phyloP scores from a whole-genome alignment of 768 basidiomycete genomes.

The Obba rivulosa region DNA sequence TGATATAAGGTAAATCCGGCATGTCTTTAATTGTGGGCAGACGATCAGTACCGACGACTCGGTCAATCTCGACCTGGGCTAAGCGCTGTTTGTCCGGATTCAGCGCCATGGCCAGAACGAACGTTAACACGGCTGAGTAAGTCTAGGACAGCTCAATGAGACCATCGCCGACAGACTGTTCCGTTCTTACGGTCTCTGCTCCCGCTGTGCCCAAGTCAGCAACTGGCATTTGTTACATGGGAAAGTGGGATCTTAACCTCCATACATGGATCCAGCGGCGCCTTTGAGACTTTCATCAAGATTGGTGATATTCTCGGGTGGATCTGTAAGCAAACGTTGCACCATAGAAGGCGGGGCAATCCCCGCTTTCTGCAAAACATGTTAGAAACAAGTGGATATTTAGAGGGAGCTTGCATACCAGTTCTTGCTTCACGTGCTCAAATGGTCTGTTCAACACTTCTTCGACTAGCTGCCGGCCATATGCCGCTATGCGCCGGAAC shows the following conservation, averaged over 20 bases:
- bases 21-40: slow-evolving; percentile 17
- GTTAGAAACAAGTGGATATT: too few species aligned
- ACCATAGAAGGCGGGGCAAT: slow-evolving; percentile 12
- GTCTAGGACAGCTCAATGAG: slow-evolving; percentile 14
- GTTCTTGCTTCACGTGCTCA: slow-evolving; percentile 15
- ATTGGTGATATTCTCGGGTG: neutral
- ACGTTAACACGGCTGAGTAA: slow-evolving; percentile 20
- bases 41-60: slow-evolving; percentile 14
- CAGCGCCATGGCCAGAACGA: slow-evolving; percentile 30
- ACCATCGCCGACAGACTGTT: slow-evolving; percentile 38
- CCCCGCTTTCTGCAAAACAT: slow-evolving; percentile 4
- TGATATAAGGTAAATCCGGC: slow-evolving; percentile 15
- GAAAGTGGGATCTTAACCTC: slow-evolving; percentile 1
- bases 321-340: slow-evolving; percentile 19
- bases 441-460: slow-evolving; percentile 12
- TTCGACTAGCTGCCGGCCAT: slow-evolving; percentile 10
- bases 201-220: slow-evolving; percentile 3
- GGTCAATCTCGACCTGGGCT: slow-evolving; percentile 25
- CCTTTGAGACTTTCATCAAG: slow-evolving; percentile 7
- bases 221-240: neutral
- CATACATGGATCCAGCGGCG: slow-evolving; percentile 5
- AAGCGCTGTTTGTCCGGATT: slow-evolving; percentile 23
- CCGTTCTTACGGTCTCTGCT: slow-evolving; percentile 6
- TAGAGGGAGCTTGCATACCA: slow-evolving; percentile 8
- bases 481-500: slow-evolving; percentile 16